A percentile compares a stretch with the other conserved stretches of the same genome.
These are phyloP conservation scores for Cryomyces antarcticus DNA, from an alignment of 495 filamentous ascomycete genomes.

Conservation along the genomic window DNA sequence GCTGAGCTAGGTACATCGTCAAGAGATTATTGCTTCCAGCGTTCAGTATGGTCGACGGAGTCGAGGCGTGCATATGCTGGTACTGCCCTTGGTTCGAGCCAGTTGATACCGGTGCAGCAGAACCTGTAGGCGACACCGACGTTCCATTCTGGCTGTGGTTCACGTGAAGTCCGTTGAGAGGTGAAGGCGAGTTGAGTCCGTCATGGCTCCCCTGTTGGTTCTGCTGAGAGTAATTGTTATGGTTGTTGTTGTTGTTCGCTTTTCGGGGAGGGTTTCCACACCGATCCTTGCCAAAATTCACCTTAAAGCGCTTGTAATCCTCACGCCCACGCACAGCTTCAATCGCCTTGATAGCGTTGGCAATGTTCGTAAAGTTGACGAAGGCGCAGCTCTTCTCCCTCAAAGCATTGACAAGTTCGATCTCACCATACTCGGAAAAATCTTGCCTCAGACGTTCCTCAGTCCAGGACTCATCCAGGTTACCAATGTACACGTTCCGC, in stretches of 20 bases:
- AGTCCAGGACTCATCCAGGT: slow-evolving; percentile 89
- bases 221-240: slow-evolving; percentile 29
- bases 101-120: slow-evolving; percentile 31
- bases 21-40: slow-evolving; percentile 67
- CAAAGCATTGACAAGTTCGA: slow-evolving; percentile 88
- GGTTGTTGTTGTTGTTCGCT: slow-evolving; percentile 30
- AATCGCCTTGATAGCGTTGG: slow-evolving; percentile 97
- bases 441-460: slow-evolving; percentile 91
- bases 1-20: slow-evolving; percentile 54
- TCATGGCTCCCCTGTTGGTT: slow-evolving; percentile 18
- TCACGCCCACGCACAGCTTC: slow-evolving; percentile 86
- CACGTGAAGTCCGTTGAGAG: slow-evolving; percentile 28
- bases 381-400: slow-evolving; percentile 98
- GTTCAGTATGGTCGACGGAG: slow-evolving; percentile 55
- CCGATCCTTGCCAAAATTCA: slow-evolving; percentile 97
- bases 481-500: slow-evolving; percentile 93
- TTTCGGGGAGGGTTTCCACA: slow-evolving; percentile 94
- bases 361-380: slow-evolving; percentile 99
- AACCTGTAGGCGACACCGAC: slow-evolving; percentile 48
- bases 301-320: slow-evolving; percentile 94
- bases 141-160: slow-evolving; percentile 38
- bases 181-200: slow-evolving; percentile 37
- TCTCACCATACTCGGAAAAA: slow-evolving; percentile 95
- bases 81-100: slow-evolving; percentile 24
- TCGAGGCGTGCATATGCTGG: slow-evolving; percentile 32